phyloP scores from a whole-genome alignment of 2,329 filamentous ascomycete species.

The Fusarium virguliforme region DNA sequence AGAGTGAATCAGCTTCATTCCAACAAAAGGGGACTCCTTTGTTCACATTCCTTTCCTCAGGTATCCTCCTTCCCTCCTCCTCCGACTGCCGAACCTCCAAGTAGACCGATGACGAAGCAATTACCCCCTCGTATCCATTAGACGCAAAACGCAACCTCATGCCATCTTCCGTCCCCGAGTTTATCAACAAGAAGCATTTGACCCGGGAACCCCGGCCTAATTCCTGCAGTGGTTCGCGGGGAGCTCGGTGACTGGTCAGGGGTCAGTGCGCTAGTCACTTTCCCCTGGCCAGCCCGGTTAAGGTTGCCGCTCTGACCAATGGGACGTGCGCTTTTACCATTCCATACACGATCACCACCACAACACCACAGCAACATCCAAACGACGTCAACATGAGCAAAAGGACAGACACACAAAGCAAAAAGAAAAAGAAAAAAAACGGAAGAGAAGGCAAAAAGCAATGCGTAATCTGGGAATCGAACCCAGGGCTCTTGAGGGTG shows the following conservation, averaged over 20 bases:
- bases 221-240: constrained; percentile 3
- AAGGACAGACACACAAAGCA: not conserved
- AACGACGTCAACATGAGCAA: constrained; percentile 4
- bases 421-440: constrained; percentile 2
- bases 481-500: constrained; percentile 38
- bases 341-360: constrained; percentile 9
- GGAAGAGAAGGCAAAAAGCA: not conserved
- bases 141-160: not conserved
- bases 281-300: constrained; percentile 18
- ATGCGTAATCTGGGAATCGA: constrained; percentile 39
- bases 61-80: not conserved
- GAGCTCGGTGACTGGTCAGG: constrained; percentile 12
- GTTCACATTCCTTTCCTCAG: not conserved
- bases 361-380: constrained; percentile 4
- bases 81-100: not conserved
- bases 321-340: constrained; percentile 26
- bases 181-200: constrained; percentile 12
- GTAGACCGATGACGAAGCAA: constrained; percentile 10
- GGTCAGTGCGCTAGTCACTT: constrained; percentile 34
- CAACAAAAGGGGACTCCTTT: constrained; percentile 15
- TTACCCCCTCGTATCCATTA: constrained; percentile 7
- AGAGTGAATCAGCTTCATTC: constrained; percentile 37
- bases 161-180: constrained; percentile 7
- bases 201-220: not conserved
- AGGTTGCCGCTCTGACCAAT: constrained; percentile 26